Conservation (phyloP, 768 basidiomycete genomes). For the Sarcodon sp. region DNA sequence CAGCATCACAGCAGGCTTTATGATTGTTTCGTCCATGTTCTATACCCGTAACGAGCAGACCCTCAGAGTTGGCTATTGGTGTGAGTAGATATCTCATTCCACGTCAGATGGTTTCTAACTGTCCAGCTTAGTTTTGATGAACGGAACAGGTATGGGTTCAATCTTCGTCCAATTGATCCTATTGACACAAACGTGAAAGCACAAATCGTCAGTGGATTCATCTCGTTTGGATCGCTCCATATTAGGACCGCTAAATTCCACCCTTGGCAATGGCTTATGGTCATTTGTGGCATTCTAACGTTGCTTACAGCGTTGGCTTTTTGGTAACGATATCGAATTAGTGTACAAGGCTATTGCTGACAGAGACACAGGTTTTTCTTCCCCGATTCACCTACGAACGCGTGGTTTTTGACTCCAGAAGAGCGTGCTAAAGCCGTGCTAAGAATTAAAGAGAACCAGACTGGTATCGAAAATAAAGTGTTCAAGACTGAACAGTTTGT, state of each 20-base stretch:
- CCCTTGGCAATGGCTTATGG: conserved; percentile 76
- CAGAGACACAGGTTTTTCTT: conserved; percentile 41
- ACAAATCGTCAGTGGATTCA: conserved; percentile 59
- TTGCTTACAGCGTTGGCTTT: conserved; percentile 35
- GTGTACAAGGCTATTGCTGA: not conserved
- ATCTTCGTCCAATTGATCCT: not conserved
- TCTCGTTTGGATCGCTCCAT: conserved; percentile 53
- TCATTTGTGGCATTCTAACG: conserved; percentile 53
- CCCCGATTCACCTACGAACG: conserved; percentile 63
- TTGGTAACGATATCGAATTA: conserved; percentile 27
- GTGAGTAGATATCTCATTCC: conserved; percentile 26
- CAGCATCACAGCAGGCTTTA: conserved; percentile 58
- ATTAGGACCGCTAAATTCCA: conserved; percentile 42
- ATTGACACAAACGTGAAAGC: conserved; percentile 21
- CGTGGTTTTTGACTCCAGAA: conserved; percentile 59
- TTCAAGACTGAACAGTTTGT: conserved; percentile 73
- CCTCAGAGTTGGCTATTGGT: conserved; percentile 62
- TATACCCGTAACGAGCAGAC: conserved; percentile 66
- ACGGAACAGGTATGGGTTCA: conserved; percentile 40
- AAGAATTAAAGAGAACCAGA: conserved; percentile 66
- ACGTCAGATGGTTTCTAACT: not conserved
- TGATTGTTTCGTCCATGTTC: conserved; percentile 72
- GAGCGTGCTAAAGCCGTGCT: conserved; percentile 52
- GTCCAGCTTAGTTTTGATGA: conserved; percentile 49
- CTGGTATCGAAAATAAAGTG: conserved; percentile 70